Percentiles rank a stretch among this genome's conserved stretches.
Evolutionary conservation across 495 filamentous ascomycete genomes (phyloP).

Genomic region (Terfezia claveryi): DNA sequence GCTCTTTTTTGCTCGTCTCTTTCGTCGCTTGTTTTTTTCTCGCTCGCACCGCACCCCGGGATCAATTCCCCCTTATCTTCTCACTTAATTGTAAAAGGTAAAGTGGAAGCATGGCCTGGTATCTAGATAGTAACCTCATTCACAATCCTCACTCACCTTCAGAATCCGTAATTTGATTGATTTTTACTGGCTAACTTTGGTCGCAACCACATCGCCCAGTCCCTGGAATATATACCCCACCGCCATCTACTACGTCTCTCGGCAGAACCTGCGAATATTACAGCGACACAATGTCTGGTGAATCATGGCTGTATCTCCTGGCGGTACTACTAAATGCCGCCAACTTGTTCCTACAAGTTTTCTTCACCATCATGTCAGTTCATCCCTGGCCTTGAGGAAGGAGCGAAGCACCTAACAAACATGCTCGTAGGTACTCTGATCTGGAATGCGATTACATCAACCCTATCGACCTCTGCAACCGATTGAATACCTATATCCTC

Average conservation of each 20-base stretch:
- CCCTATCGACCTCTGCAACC: conserved; percentile 99
- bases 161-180: too few species aligned
- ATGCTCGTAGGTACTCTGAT: conserved; percentile 17
- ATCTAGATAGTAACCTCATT: too few species aligned
- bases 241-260: background rate
- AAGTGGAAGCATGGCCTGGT: too few species aligned
- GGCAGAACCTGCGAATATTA: conserved; percentile 1
- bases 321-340: conserved; percentile 99
- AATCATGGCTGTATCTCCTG: conserved; percentile 98
- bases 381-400: background rate
- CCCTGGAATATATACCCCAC: too few species aligned
- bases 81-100: too few species aligned
- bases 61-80: too few species aligned
- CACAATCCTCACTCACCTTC: too few species aligned
- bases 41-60: background rate
- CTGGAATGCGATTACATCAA: conserved; percentile 83
- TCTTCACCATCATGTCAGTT: conserved; percentile 95
- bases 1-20: background rate
- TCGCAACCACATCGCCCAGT: background rate
- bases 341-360: conserved; percentile 98
- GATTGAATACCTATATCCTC: conserved; percentile 97
- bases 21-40: background rate
- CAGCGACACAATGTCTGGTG: conserved; percentile 67
- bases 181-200: background rate
- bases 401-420: background rate